phyloP scores from a whole-genome alignment of 345 rosid species.

The Acer campestre region DNA sequence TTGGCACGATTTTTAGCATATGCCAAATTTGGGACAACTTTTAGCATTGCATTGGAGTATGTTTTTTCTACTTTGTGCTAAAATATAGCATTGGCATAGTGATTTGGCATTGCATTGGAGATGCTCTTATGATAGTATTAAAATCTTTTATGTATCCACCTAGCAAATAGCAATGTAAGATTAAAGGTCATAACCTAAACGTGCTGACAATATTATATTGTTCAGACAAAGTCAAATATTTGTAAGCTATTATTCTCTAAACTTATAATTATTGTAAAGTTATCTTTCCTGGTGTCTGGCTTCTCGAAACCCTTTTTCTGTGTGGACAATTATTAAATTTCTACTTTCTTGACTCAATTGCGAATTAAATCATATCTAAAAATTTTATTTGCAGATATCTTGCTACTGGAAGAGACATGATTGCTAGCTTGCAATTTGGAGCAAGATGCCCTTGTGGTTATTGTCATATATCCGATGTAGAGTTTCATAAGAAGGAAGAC shows the following conservation, averaged over 20 bases:
- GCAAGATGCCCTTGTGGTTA: conserved; percentile 96
- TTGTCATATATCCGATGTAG: conserved; percentile 95
- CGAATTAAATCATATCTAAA: not conserved
- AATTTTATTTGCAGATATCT: conserved; percentile 72
- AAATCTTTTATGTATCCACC: too few relatives aligned
- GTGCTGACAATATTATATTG: too few relatives aligned
- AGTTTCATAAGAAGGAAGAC: conserved; percentile 81
- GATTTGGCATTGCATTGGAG: too few relatives aligned
- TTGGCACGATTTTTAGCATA: too few relatives aligned
- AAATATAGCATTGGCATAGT: too few relatives aligned
- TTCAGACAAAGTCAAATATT: too few relatives aligned
- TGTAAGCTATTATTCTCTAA: not conserved
- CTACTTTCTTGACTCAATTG: not conserved
- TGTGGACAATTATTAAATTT: not conserved
- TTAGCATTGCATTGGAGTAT: too few relatives aligned
- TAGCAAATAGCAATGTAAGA: too few relatives aligned
- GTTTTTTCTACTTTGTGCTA: too few relatives aligned
- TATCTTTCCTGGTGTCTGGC: not conserved
- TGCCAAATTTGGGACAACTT: too few relatives aligned
- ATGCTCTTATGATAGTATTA: too few relatives aligned
- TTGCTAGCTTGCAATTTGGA: conserved; percentile 93
- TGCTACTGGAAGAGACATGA: conserved; percentile 92
- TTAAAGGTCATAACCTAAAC: too few relatives aligned
- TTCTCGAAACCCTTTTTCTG: not conserved
- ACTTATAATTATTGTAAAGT: not conserved